A percentile compares a stretch with the other conserved stretches of the same genome.
phyloP scores from a whole-genome alignment of 2,329 filamentous ascomycete genomes.

The Epichloe bromicola region DNA sequence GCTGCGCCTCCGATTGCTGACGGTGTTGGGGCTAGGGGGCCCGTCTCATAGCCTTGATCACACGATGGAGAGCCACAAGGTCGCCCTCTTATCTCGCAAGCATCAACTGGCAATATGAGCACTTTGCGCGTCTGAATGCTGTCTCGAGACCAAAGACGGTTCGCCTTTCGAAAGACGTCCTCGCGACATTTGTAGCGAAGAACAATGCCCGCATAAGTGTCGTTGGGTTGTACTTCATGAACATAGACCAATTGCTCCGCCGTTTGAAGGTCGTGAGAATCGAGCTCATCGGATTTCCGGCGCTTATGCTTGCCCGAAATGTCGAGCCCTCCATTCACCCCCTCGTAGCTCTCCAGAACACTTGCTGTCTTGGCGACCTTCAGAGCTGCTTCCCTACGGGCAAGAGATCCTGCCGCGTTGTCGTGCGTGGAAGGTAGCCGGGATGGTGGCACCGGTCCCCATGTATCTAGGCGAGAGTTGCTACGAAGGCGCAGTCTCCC shows the following conservation, averaged over 20 bases:
- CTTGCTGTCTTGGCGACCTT: conserved; percentile 44
- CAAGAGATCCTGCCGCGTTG: conserved; percentile 41
- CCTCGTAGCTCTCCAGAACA: conserved; percentile 47
- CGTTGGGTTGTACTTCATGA: conserved; percentile 67
- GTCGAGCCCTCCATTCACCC: conserved; percentile 45
- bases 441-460: conserved; percentile 38
- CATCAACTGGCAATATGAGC: conserved; percentile 76
- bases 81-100: conserved; percentile 71
- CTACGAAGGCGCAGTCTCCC: conserved; percentile 2
- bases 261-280: conserved; percentile 40
- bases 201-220: conserved; percentile 84
- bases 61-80: conserved; percentile 42
- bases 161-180: conserved; percentile 71
- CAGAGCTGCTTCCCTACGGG: conserved; percentile 39
- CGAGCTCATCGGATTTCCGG: conserved; percentile 53
- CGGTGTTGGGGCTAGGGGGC: conserved; percentile 40
- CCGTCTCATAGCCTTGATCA: conserved; percentile 27
- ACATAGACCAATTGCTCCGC: conserved; percentile 79
- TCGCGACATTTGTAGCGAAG: conserved; percentile 82
- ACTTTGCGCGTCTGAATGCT: conserved; percentile 73
- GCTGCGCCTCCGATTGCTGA: conserved; percentile 14
- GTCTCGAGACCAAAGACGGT: conserved; percentile 90
- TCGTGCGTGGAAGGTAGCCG: conserved; percentile 27
- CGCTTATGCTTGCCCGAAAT: conserved; percentile 46
- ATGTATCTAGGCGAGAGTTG: conserved; percentile 18